Base-by-base conservation (phyloP, 305 asterid genomes). In the Lippia alba region DNA sequence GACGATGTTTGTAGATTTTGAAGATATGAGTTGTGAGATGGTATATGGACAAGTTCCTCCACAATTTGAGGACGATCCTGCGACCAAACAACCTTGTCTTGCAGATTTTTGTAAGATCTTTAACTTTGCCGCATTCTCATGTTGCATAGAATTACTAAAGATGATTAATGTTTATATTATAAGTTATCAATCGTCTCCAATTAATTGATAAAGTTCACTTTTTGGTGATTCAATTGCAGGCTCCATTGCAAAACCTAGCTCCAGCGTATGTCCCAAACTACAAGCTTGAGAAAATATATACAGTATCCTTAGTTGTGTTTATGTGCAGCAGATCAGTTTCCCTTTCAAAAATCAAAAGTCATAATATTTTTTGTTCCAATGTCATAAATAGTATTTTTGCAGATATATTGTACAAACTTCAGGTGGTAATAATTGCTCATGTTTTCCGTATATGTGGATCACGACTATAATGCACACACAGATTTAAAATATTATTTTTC, bases 11-110 rank as follows among this genome's bases (percentile, higher is more conserved):
- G 72, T 81, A 91, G 97, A 94, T 84, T 94, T 94, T 66, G 97
- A 94, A 77, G 97, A 94, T 71, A 94, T 94, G 97, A 91, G 97
- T 57, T 94, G 99, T 54, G 97, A 91, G 72, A 89, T 94, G 99
- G 83, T 84, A 33, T 94, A 85, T 11, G 97, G 99, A 50, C 99
- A 90, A 81, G 83, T 72, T 55, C 99, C 99, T 12, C 93, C 92
- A 0, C 59, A 79, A 10, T 83, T 86, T 74, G 97, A 88, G 84
- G 95, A 91, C 54, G 97, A 94, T 72, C 93, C 96, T 0, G 87
- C 82, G 15, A 72, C 89, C 69, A 91, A 82, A 57, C 96, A 94
- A 49, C 94, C 97, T 73, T 94, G 99, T 75, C 85, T 87, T 7
- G 62, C 83, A 0, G 74, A 78, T 74, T 73, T 85, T 20, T 84